phyloP scores from a whole-genome alignment of 2,329 filamentous ascomycete genomes.

The Calonectria fujianensis region DNA sequence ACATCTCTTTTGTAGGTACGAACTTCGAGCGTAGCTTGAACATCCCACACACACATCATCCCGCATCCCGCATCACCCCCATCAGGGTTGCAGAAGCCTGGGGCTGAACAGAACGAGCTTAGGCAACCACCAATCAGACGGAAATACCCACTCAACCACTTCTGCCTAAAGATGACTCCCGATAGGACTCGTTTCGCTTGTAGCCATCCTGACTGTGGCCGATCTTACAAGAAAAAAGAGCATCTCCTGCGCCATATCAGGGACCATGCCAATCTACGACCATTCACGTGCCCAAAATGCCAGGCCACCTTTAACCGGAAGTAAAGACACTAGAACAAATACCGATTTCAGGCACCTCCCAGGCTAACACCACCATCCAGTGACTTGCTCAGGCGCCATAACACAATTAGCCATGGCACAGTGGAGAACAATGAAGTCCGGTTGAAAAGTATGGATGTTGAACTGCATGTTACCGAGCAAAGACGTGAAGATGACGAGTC shows the following conservation, averaged over 20 bases:
- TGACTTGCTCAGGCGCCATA: neutral
- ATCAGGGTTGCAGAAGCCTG: neutral
- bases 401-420: neutral
- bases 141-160: too few species aligned
- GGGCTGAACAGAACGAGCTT: neutral
- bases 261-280: constrained; percentile 9
- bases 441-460: too few species aligned
- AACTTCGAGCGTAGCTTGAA: neutral
- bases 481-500: neutral
- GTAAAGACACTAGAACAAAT: neutral
- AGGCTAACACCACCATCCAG: neutral
- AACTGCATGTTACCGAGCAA: too few species aligned
- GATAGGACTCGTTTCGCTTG: neutral
- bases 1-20: neutral
- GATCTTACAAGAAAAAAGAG: constrained; percentile 8
- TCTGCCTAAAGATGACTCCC: neutral
- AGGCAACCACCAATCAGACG: too few species aligned
- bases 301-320: neutral
- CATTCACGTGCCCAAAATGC: neutral
- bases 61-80: constrained; percentile 1
- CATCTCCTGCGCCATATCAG: constrained; percentile 8
- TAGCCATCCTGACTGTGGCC: neutral
- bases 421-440: neutral
- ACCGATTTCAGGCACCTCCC: neutral
- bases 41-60: neutral